These are phyloP conservation scores for Fusarium avenaceum DNA, from an alignment of 2,329 filamentous ascomycete genomes.

Conservation along the genomic window DNA sequence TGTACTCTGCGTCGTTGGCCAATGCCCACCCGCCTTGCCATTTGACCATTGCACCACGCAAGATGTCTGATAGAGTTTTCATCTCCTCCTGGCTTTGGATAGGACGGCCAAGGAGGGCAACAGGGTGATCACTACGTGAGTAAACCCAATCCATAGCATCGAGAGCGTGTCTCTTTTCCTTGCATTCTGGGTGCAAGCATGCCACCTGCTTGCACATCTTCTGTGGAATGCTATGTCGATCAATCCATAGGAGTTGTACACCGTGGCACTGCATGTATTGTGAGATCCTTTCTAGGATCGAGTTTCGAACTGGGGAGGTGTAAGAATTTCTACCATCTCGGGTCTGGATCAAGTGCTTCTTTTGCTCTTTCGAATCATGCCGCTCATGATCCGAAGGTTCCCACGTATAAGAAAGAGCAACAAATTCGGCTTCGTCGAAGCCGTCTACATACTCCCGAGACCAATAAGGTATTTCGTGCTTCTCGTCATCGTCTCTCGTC, in stretches of 20 bases:
- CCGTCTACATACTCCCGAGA: slow-evolving; percentile 21
- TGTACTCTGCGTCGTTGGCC: background rate
- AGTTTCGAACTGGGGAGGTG: slow-evolving; percentile 44
- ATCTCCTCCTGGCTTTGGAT: slow-evolving; percentile 30
- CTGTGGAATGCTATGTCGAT: slow-evolving; percentile 49
- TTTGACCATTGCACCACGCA: slow-evolving; percentile 41
- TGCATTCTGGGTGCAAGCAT: slow-evolving; percentile 39
- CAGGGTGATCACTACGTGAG: slow-evolving; percentile 48
- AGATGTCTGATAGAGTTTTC: slow-evolving; percentile 24
- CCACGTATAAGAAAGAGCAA: slow-evolving; percentile 40
- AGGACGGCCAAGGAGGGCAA: slow-evolving; percentile 48
- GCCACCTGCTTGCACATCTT: slow-evolving; percentile 31
- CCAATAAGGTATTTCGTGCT: slow-evolving; percentile 14
- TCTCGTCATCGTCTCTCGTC: fast-evolving
- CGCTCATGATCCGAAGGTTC: slow-evolving; percentile 29
- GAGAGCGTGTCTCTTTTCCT: slow-evolving; percentile 47
- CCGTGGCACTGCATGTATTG: slow-evolving; percentile 44
- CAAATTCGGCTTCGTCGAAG: slow-evolving; percentile 20
- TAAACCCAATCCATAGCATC: slow-evolving; percentile 54
- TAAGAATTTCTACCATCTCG: slow-evolving; percentile 11
- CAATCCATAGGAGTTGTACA: slow-evolving; percentile 50
- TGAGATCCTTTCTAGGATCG: slow-evolving; percentile 42
- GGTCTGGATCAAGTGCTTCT: slow-evolving; percentile 16
- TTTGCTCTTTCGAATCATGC: background rate
- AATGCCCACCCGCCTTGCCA: slow-evolving; percentile 22